Conservation (phyloP, 140 eudicot genomes). For the Ambrosia hybrid region DNA sequence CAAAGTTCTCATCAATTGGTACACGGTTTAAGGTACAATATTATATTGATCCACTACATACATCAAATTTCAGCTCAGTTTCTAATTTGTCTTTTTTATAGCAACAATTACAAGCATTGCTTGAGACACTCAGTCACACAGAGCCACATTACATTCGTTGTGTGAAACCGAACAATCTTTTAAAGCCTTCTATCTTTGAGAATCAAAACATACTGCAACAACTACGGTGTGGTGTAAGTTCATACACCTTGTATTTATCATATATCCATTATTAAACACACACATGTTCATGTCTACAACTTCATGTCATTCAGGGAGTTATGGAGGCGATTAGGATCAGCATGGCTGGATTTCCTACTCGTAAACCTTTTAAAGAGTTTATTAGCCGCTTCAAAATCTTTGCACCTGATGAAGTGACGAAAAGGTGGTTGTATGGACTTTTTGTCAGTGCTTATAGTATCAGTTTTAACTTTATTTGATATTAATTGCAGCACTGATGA, state of each 20-base stretch:
- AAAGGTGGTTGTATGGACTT: constrained; percentile 47
- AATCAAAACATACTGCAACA: constrained; percentile 81
- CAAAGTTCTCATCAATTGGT: constrained; percentile 93
- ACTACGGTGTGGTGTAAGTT: constrained; percentile 95
- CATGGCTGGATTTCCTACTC: constrained; percentile 95
- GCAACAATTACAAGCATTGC: constrained; percentile 87
- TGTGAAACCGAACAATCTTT: constrained; percentile 88
- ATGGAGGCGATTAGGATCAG: constrained; percentile 99
- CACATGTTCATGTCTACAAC: background rate
- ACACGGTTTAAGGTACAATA: constrained; percentile 71
- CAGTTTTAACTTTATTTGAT: constrained; percentile 13
- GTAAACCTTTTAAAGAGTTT: constrained; percentile 80
- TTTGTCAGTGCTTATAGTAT: constrained; percentile 6
- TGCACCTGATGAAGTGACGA: constrained; percentile 55
- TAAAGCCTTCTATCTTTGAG: constrained; percentile 90
- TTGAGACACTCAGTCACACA: constrained; percentile 92
- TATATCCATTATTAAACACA: constrained; percentile 4
- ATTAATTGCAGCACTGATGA: constrained; percentile 52
- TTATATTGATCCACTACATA: constrained; percentile 16
- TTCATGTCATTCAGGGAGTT: constrained; percentile 66
- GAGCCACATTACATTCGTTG: constrained; percentile 96
- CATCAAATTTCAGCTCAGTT: constrained; percentile 8
- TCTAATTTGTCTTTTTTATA: constrained; percentile 29
- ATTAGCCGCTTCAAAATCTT: constrained; percentile 66
- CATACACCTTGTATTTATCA: constrained; percentile 17